Conservation (phyloP, 1,284 basidiomycete species). For the Irpex rosettiformis region DNA sequence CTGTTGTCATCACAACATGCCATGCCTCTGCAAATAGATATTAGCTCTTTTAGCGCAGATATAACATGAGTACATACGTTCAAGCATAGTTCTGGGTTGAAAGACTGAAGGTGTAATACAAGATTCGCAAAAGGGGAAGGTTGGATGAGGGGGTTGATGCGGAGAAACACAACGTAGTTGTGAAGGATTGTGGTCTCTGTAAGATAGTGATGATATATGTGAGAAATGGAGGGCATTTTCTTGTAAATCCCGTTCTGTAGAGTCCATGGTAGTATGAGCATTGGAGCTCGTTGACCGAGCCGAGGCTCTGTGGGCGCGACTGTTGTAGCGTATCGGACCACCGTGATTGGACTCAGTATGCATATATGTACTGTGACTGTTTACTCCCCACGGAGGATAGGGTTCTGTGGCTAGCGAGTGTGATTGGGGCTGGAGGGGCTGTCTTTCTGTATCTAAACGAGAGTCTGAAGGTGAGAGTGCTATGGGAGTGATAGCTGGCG, state of each 20-base stretch:
- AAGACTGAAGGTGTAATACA: slow-evolving; percentile 7
- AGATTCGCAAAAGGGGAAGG: slow-evolving; percentile 11
- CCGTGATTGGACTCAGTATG: slow-evolving; percentile 18
- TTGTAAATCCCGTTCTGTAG: not conserved
- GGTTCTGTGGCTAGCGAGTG: not conserved
- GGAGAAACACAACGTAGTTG: not conserved
- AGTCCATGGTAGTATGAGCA: not conserved
- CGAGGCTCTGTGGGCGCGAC: slow-evolving; percentile 18
- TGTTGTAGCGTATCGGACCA: slow-evolving; percentile 16
- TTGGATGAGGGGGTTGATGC: slow-evolving; percentile 5
- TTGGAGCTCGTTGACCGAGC: slow-evolving; percentile 6
- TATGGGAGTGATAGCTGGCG: not conserved
- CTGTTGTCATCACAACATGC: slow-evolving; percentile 49
- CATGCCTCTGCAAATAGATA: slow-evolving; percentile 46
- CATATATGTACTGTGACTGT: not conserved
- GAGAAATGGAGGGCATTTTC: not conserved
- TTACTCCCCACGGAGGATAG: not conserved
- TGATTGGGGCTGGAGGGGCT: not conserved
- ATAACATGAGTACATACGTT: slow-evolving; percentile 42
- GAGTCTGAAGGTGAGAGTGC: not conserved
- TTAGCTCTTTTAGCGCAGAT: slow-evolving; percentile 3
- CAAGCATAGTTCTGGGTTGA: slow-evolving; percentile 35
- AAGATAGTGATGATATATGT: not conserved
- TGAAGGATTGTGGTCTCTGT: not conserved
- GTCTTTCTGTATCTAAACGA: not conserved